Percentiles rank a stretch among this genome's conserved stretches.
Evolutionary conservation across 176 grass and related monocot genomes (phyloP).

Genomic region (Canna indica): DNA sequence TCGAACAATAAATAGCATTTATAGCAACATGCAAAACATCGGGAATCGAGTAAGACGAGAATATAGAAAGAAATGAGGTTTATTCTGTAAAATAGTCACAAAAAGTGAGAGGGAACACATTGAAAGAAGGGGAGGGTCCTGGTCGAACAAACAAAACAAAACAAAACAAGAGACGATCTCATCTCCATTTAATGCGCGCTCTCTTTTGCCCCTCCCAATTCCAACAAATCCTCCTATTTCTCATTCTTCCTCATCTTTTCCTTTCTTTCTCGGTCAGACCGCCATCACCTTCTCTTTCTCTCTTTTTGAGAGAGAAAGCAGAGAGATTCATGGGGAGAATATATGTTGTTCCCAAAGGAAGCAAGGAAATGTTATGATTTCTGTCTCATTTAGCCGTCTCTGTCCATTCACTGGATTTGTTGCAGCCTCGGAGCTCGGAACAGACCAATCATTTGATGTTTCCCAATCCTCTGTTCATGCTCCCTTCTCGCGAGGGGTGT

Average conservation of each 20-base stretch:
- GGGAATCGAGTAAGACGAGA: too few species aligned
- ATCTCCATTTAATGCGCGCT: neutral
- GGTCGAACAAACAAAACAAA: neutral
- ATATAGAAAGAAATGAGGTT: too few species aligned
- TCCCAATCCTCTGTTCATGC: constrained; percentile 14
- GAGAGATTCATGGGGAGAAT: constrained; percentile 24
- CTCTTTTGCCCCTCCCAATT: neutral
- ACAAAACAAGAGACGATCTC: neutral
- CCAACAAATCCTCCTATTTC: constrained; percentile 40
- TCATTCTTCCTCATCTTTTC: neutral
- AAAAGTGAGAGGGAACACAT: neutral
- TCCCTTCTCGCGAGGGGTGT: constrained; percentile 2
- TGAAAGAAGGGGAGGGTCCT: neutral
- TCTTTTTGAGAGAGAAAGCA: constrained; percentile 18
- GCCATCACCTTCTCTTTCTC: constrained; percentile 27
- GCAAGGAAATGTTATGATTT: constrained; percentile 26
- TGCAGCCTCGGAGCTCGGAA: constrained; percentile 14
- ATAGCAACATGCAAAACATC: too few species aligned
- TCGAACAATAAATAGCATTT: too few species aligned
- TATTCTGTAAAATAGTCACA: too few species aligned
- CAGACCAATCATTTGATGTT: constrained; percentile 40
- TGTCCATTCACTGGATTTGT: constrained; percentile 21
- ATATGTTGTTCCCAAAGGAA: constrained; percentile 25
- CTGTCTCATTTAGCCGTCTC: constrained; percentile 28
- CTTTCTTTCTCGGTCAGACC: constrained; percentile 48